A percentile compares a stretch with the other conserved stretches of the same genome.
Evolutionary conservation across 116 monocot genomes (phyloP).

Genomic region (Thalassia testudinum): DNA sequence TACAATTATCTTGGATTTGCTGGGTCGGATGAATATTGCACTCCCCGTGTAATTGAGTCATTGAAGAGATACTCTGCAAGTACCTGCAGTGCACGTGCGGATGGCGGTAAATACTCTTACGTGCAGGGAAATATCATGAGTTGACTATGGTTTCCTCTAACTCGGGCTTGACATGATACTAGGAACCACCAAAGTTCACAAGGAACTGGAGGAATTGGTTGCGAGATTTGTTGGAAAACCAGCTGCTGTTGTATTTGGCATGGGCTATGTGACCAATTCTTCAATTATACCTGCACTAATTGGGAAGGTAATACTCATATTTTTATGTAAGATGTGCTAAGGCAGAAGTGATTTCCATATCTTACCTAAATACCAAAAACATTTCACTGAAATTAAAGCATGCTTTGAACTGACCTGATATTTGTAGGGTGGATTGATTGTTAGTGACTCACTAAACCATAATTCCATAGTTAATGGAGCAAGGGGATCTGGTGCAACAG

Average conservation of each 20-base stretch:
- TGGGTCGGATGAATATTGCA: constrained; percentile 92
- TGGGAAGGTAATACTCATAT: constrained; percentile 55
- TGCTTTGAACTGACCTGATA: background rate
- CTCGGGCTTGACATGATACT: background rate
- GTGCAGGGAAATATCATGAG: background rate
- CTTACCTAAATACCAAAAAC: too few relatives aligned
- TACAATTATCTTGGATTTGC: constrained; percentile 99
- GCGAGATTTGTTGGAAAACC: constrained; percentile 89
- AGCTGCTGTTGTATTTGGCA: constrained; percentile 80
- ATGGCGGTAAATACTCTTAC: constrained; percentile 42
- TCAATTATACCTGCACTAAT: constrained; percentile 70
- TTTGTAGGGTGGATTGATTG: constrained; percentile 72
- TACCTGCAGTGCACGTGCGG: constrained; percentile 82
- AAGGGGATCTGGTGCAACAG: constrained; percentile 77
- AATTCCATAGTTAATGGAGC: constrained; percentile 96
- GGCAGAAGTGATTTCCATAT: too few relatives aligned
- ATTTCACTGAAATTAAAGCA: too few relatives aligned
- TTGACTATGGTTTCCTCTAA: background rate
- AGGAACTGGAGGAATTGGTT: constrained; percentile 67
- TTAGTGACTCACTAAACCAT: constrained; percentile 93
- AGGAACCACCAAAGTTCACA: constrained; percentile 86
- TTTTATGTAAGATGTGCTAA: too few relatives aligned
- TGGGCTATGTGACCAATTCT: constrained; percentile 97
- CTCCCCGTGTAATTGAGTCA: constrained; percentile 75
- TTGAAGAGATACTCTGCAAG: constrained; percentile 82